Conservation (phyloP, 2,329 filamentous ascomycete species). For the Seiridium cupressi region DNA sequence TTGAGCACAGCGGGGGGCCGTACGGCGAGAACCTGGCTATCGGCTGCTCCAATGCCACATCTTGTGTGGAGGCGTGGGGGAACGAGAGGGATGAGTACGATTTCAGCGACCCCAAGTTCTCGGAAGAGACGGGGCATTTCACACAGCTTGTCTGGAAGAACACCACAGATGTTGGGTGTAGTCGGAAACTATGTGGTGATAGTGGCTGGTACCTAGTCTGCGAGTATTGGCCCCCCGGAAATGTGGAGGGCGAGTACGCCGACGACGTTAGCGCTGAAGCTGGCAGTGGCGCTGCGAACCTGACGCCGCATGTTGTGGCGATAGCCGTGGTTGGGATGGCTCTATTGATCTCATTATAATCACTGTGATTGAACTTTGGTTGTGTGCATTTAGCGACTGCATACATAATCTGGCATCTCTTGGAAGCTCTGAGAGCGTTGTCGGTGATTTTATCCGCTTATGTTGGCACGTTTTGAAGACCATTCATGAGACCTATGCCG, state of each 20-base stretch:
- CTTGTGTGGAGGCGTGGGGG: conserved; percentile 66
- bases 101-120: conserved; percentile 56
- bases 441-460: too few species aligned
- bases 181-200: conserved; percentile 37
- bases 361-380: neutral
- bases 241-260: conserved; percentile 53
- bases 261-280: conserved; percentile 39
- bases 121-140: conserved; percentile 64
- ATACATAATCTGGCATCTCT: neutral
- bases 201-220: conserved; percentile 67
- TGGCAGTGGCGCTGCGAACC: neutral
- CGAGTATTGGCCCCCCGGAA: conserved; percentile 68
- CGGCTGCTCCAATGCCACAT: conserved; percentile 59
- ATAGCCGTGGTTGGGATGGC: neutral
- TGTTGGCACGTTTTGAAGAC: too few species aligned
- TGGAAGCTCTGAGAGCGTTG: too few species aligned
- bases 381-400: neutral
- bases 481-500: too few species aligned
- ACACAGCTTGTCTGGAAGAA: conserved; percentile 71
- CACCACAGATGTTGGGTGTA: conserved; percentile 60
- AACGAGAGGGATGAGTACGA: conserved; percentile 58
- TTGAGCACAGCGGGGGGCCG: conserved; percentile 58
- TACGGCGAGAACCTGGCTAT: conserved; percentile 75
- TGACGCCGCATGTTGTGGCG: neutral
- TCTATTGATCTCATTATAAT: neutral